Evolutionary conservation across 164 flowering plant genomes (phyloP).

Genomic region (Hamamelis virginiana): DNA sequence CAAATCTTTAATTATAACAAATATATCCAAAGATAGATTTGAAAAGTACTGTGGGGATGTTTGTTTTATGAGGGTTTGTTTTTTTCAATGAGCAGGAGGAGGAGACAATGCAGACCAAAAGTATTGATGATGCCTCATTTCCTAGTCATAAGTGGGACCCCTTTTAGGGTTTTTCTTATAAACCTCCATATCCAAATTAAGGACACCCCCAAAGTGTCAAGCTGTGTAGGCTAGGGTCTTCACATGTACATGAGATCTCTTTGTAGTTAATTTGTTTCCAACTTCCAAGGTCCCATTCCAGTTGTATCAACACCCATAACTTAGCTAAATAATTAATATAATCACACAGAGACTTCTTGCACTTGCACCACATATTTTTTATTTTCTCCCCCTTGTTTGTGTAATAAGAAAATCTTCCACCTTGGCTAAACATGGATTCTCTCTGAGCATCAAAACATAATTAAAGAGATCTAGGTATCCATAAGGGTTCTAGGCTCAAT

Average conservation of each 20-base stretch:
- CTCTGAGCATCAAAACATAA: background rate
- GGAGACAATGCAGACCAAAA: conserved; percentile 26
- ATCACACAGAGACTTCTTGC: conserved; percentile 21
- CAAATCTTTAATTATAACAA: no score
- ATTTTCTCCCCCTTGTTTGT: no score
- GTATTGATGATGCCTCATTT: conserved; percentile 23
- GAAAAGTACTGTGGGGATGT: conserved; percentile 40
- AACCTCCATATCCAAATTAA: conserved; percentile 6
- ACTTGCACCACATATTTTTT: conserved; percentile 1
- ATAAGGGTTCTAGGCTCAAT: background rate
- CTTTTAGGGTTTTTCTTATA: conserved; percentile 1
- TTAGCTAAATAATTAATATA: conserved; percentile 15
- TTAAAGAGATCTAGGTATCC: conserved; percentile 10
- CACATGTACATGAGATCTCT: conserved; percentile 35
- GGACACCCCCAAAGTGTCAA: conserved; percentile 25
- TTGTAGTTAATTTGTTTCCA: conserved; percentile 24
- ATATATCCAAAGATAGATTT: conserved; percentile 46
- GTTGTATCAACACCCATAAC: conserved; percentile 24
- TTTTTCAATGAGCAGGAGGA: conserved; percentile 4
- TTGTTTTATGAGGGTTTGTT: conserved; percentile 27
- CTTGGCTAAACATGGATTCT: conserved; percentile 15
- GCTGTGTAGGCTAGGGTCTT: conserved; percentile 21
- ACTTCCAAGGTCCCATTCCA: conserved; percentile 43
- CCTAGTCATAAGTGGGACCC: conserved; percentile 17
- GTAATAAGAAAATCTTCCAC: conserved; percentile 12